Evolutionary conservation across 495 filamentous ascomycete species (phyloP).

Genomic region (Penicillium ucsense): DNA sequence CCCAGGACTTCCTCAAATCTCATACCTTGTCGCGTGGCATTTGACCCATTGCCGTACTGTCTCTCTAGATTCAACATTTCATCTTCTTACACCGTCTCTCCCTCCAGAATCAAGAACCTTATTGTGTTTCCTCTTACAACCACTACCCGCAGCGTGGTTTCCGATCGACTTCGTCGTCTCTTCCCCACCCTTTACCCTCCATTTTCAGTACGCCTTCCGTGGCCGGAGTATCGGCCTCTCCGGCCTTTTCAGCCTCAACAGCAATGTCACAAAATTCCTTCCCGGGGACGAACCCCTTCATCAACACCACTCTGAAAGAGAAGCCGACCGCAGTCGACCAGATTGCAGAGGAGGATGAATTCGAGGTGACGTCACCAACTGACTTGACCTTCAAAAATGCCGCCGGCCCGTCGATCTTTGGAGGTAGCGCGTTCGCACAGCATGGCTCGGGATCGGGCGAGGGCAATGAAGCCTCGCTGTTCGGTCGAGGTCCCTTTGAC

Average conservation of each 20-base stretch:
- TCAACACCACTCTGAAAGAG: conserved; percentile 27
- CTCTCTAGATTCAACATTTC: background rate
- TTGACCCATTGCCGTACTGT: no score
- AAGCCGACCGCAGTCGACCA: conserved; percentile 35
- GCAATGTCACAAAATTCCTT: conserved; percentile 46
- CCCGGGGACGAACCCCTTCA: conserved; percentile 49
- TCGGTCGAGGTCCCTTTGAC: conserved; percentile 30
- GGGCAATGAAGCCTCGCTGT: conserved; percentile 15
- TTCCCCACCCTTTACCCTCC: conserved; percentile 5
- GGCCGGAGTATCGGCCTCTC: conserved; percentile 26
- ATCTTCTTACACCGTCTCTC: background rate
- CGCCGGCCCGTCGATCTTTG: conserved; percentile 19
- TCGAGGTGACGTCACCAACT: conserved; percentile 54
- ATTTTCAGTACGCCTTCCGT: conserved; percentile 14
- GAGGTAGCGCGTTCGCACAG: conserved; percentile 21
- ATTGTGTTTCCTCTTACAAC: background rate
- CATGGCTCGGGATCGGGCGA: conserved; percentile 8
- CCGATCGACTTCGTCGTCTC: background rate
- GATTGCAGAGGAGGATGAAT: conserved; percentile 52
- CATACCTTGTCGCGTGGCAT: no score
- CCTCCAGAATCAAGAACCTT: background rate
- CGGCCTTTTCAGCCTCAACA: conserved; percentile 17
- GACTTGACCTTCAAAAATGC: conserved; percentile 42
- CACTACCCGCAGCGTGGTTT: background rate
- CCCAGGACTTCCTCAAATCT: no score